Percentiles rank a stretch among this genome's conserved stretches.
Evolutionary conservation across 2,329 filamentous ascomycete genomes (phyloP).

Genomic region (Apiospora marii): DNA sequence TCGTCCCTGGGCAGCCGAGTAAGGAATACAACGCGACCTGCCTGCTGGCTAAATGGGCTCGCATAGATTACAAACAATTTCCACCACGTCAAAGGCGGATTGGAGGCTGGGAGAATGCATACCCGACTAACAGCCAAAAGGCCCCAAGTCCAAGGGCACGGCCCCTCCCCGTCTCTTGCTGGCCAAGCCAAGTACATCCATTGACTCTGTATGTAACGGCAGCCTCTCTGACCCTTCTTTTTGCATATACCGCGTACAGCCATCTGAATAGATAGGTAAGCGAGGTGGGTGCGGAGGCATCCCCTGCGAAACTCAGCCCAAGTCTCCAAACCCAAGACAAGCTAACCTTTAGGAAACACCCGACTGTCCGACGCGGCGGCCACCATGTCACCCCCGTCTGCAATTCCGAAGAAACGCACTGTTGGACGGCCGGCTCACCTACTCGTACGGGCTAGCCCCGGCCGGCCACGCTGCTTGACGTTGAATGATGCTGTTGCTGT

Average conservation of each 20-base stretch:
- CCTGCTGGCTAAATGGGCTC: conserved; percentile 2
- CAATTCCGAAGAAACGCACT: conserved; percentile 4
- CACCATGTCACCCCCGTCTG: conserved; percentile 6
- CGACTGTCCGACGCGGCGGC: conserved; percentile 10
- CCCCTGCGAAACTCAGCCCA: neutral
- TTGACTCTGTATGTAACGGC: no score
- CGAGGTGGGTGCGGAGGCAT: conserved; percentile 5
- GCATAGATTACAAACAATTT: conserved; percentile 13
- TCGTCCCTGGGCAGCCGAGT: neutral
- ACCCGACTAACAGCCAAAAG: neutral
- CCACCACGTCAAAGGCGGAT: neutral
- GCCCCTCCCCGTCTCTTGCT: neutral
- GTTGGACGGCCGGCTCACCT: conserved; percentile 10
- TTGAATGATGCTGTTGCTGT: neutral
- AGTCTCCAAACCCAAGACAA: conserved; percentile 1
- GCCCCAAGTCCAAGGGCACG: neutral
- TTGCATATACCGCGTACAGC: neutral
- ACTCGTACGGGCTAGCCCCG: neutral
- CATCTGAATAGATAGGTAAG: neutral
- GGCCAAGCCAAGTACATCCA: neutral
- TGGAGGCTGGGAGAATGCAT: conserved; percentile 2
- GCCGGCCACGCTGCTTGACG: neutral
- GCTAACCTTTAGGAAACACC: conserved; percentile 14
- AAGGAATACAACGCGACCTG: neutral
- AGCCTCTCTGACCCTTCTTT: neutral